Percentiles rank a stretch among this genome's conserved stretches.
Evolutionary conservation across 352 stramenopile genomes (phyloP).

Genomic region (Aphanomyces astaci): DNA sequence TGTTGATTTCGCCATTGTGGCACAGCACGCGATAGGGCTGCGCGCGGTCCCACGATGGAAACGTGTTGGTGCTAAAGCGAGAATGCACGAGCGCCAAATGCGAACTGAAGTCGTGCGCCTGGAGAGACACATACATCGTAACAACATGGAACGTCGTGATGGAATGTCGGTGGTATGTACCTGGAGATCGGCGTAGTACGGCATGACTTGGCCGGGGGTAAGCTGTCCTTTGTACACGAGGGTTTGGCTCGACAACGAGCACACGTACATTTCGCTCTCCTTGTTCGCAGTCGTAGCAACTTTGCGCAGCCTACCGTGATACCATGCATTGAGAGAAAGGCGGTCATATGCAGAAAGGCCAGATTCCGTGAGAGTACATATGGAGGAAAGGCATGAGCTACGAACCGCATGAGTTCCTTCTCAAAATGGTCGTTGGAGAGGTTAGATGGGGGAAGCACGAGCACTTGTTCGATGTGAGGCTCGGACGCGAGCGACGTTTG

Average conservation of each 20-base stretch:
- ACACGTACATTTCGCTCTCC: slow-evolving; percentile 92
- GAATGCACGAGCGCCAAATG: slow-evolving; percentile 95
- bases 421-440: slow-evolving; percentile 84
- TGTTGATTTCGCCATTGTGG: slow-evolving; percentile 99
- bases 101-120: slow-evolving; percentile 75
- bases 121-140: neutral
- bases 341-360: no score
- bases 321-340: no score
- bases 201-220: slow-evolving; percentile 87
- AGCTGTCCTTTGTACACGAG: slow-evolving; percentile 98
- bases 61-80: slow-evolving; percentile 97
- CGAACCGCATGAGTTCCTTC: slow-evolving; percentile 67
- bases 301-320: slow-evolving; percentile 32
- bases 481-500: slow-evolving; percentile 90
- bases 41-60: slow-evolving; percentile 92
- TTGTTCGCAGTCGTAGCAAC: slow-evolving; percentile 54
- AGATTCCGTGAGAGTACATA: no score
- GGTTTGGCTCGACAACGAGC: slow-evolving; percentile 88
- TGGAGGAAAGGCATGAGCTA: neutral
- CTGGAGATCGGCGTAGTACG: slow-evolving; percentile 55
- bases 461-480: slow-evolving; percentile 92
- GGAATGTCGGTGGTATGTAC: slow-evolving; percentile 7
- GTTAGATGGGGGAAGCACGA: slow-evolving; percentile 66
- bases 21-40: slow-evolving; percentile 97
- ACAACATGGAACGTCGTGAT: no score